Percentiles rank a stretch among this genome's conserved stretches.
Evolutionary conservation across 1,284 basidiomycete species (phyloP).

Genomic region (Puccinia novopanici): DNA sequence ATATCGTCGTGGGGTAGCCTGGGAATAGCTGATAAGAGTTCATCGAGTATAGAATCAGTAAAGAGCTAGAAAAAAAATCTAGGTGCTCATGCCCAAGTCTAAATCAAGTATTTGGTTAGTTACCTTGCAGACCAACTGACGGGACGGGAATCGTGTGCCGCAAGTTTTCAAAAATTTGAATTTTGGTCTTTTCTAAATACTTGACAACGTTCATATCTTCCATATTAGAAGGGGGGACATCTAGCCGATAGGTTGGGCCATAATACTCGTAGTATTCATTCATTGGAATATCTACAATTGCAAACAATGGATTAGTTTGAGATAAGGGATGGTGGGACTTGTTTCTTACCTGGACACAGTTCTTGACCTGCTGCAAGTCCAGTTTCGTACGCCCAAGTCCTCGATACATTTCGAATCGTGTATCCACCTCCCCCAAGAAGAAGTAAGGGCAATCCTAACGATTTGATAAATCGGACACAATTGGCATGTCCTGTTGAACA

Average conservation of each 20-base stretch:
- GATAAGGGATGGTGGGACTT: background rate
- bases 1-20: conserved; percentile 54
- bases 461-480: conserved; percentile 95
- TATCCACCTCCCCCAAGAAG: conserved; percentile 96
- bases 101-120: conserved; percentile 54
- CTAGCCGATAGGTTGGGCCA: conserved; percentile 94
- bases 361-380: conserved; percentile 94
- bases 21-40: conserved; percentile 50
- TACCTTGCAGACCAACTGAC: conserved; percentile 82
- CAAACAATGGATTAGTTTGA: background rate
- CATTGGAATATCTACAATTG: conserved; percentile 77
- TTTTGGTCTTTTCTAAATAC: conserved; percentile 89
- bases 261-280: conserved; percentile 99
- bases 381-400: conserved; percentile 98
- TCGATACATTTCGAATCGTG: conserved; percentile 95
- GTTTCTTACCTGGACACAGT: conserved; percentile 71
- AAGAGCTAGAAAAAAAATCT: background rate
- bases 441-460: conserved; percentile 87
- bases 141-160: conserved; percentile 81
- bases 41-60: background rate
- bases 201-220: conserved; percentile 91
- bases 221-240: conserved; percentile 92
- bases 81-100: background rate
- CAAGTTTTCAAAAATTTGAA: conserved; percentile 87
- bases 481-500: conserved; percentile 75